Evolutionary conservation across 129 eudicot species (phyloP).

Genomic region (Artemisia argyi): DNA sequence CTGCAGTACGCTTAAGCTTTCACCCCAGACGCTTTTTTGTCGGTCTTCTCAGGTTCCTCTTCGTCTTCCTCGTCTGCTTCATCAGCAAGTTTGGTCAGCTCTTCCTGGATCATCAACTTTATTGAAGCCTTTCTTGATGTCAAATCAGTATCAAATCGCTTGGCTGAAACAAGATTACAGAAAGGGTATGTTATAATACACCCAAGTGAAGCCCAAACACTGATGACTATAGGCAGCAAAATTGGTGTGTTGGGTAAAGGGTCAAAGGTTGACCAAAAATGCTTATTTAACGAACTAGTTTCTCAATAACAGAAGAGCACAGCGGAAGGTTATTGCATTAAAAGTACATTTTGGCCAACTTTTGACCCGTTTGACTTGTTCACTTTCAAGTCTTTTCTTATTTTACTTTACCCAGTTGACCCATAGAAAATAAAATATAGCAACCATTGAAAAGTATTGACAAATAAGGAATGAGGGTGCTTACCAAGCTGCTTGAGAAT

Average conservation of each 20-base stretch:
- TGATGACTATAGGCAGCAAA: not conserved
- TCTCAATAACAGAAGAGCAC: not conserved
- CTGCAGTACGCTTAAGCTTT: conserved; percentile 43
- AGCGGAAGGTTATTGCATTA: not conserved
- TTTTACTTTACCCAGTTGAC: not conserved
- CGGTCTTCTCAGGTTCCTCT: conserved; percentile 46
- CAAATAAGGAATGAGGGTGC: conserved; percentile 21
- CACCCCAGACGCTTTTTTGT: conserved; percentile 44
- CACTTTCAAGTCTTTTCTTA: not conserved
- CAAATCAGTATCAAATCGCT: conserved; percentile 66
- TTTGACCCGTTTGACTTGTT: not conserved
- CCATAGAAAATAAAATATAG: not conserved
- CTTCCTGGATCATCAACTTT: conserved; percentile 94
- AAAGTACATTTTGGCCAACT: not conserved
- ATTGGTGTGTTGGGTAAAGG: not conserved
- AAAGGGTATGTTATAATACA: not conserved
- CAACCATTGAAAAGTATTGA: not conserved
- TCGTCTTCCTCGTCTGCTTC: conserved; percentile 83
- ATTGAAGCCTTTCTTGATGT: conserved; percentile 68
- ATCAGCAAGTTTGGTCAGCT: conserved; percentile 90
- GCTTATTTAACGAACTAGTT: not conserved
- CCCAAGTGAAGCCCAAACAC: conserved; percentile 6
- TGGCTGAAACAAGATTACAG: conserved; percentile 38
- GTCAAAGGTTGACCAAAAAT: conserved; percentile 3
- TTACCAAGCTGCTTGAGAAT: conserved; percentile 90